Base-by-base conservation (phyloP, 805 yeast genomes). In the Torulaspora maleeae region DNA sequence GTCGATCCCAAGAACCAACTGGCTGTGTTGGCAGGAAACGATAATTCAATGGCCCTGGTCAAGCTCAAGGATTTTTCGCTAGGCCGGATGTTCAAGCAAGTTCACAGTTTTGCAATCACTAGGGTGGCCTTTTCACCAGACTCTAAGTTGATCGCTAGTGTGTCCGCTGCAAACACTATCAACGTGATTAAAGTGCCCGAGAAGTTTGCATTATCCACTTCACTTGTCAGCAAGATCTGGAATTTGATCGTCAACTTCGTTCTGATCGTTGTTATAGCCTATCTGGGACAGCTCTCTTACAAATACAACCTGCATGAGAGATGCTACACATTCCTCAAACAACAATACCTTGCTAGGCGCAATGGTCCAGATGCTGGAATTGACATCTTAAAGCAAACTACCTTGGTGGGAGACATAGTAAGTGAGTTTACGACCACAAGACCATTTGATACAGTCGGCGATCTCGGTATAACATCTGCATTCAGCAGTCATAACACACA, bases 31-130 rank as follows among this genome's bases (percentile, higher is more conserved):
- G 70, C 80, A 4, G 66, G 70, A 5, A 74, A 74, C 50, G 93
- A 86, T 54, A 76, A 79, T 51, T 78, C 93, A 1, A 68, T 89
- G 10, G 66, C 78, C 1, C 54, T 89, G n/a, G 62, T 81, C 10
- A 73, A 75, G 33, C 61, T 76, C 12, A 67, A 72, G 2, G 78
- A 74, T 49, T 75, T 89, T 48, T 71, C 74, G 35, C 63, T 74
- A 10, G 55, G 79, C 20, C 78, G 75, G 46, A 67, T 72, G 5
- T 68, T 79, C 44, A 74, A 75, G 35, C 77, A 83, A 49, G 80
- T 85, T 44, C 96, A 89, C 61, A 70, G 75, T 7, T 86, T 86
- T 62, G 88, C 95, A 20, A 80, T 88, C 42, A 88, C 96, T 0
- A 74, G 77, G 36, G 78, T 86, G 8, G 69, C 78, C 2, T 81